Base-by-base conservation (phyloP, 225 moss, liverwort and hornwort species). In the Marchantia polymorpha region DNA sequence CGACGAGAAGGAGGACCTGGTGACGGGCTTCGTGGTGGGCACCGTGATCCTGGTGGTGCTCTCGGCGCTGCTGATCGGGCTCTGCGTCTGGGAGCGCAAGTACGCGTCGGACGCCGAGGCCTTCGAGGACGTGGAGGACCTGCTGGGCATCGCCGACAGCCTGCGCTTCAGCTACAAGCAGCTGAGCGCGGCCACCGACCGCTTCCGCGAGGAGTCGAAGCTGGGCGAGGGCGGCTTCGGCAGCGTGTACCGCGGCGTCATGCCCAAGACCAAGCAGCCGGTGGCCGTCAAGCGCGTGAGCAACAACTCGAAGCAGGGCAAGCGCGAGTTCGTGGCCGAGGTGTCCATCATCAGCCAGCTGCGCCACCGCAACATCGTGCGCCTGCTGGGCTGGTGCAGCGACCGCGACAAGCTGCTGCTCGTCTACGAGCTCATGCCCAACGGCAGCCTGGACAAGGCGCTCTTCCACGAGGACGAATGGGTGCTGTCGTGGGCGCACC, bases 151-250 rank as follows among this genome's bases (percentile, higher is more conserved):
- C 30, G 61, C 77, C 22, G 61, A 61, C 61, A 48, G 60, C n/a
- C n/a, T 77, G 59, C 19, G 64, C 48, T 81, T 48, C 81, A 81
- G 74, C 23, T 91, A 88, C 85, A 91, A 91, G 48, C 86, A 91
- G 70, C 83, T 89, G 11, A 89, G 86, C 48, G 76, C 46, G 6
- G 91, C 91, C 22, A 89, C 91, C 13, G 86, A 86, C 31, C 77
- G 80, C 2, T 91, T 91, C 72, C 87, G 78, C 17, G 83, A 91
- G 4, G 65, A 82, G 65, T 80, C 80, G 0, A 86, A 85, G 58
- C 68, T 89, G 0, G 88, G 90, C 10, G 75, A 75, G 27, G 90
- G 92, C 46, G 88, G 88, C 0, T 90, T 86, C 26, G 90, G 92
- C 15, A 80, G 80, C 19, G 92, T 92, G 14, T 88, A 92, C 60